Evolutionary conservation across 257 asterid genomes (phyloP), one percentile per base, ranked within the genome.

Genomic region (Solanum virginianum): DNA sequence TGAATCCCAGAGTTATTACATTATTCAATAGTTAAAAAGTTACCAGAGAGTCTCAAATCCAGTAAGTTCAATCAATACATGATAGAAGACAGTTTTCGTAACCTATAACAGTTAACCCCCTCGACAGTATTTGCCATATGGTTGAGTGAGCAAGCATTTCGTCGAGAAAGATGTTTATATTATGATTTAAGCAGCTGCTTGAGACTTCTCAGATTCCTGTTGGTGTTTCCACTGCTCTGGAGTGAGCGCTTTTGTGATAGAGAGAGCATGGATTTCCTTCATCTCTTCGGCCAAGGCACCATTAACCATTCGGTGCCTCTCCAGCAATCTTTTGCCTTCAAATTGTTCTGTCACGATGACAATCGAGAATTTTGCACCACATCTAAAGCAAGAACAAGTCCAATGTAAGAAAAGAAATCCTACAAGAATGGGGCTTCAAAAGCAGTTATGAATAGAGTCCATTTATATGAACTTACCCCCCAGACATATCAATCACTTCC

Each of bases 261-360:
- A 95, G 86, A 95, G 99, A 41, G 98, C 98, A 51, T 95, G 98
- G 75, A 95, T 94, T 56, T 93, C 92, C 70, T 92, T 93, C 96
- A 95, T 89, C 91, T 94, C 97, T 85, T 95, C 99, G 0, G 51
- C 89, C 65, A 95, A 79, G 14, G 99, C 97, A 74, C 90, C 88
- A 74, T 95, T 95, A 24, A 95, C 97, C 90, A 93, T 86, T 36
- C 99, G 88, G 88, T 95, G 99, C 94, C 98, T 94, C 89, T 95
- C 98, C 90, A 94, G 89, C 88, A 95, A 70, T 56, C 98, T 91
- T 87, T 95, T 94, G 65, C 99, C 99, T 85, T 92, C 96, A 83
- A 95, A 95, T 75, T 92, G 91, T 70, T 91, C 94, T 0, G 98
- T 89, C 20, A 90, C 97, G 8, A 95, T 90, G 91, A 91, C 95